These are phyloP conservation scores for Metarhizium robertsii DNA, from an alignment of 2,329 filamentous ascomycete genomes.

Conservation along the genomic window DNA sequence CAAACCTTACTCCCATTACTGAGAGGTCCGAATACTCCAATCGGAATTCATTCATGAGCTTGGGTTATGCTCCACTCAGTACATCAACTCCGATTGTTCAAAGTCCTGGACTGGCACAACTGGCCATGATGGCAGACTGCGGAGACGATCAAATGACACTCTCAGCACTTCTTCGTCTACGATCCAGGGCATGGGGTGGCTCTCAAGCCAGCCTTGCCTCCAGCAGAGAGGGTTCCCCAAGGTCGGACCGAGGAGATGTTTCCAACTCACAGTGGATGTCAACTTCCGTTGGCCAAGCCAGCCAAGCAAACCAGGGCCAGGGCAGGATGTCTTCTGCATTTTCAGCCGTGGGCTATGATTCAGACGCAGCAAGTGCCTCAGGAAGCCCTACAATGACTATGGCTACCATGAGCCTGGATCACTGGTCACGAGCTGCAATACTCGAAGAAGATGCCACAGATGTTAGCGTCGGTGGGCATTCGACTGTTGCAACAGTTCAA, in stretches of 20 bases:
- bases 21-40: conserved; percentile 95
- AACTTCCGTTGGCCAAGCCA: conserved; percentile 4
- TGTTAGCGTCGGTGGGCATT: neutral
- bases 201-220: conserved; percentile 64
- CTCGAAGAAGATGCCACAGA: neutral
- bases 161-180: conserved; percentile 60
- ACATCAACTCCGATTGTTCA: conserved; percentile 41
- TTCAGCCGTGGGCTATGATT: conserved; percentile 38
- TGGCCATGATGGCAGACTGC: conserved; percentile 54
- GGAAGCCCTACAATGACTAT: conserved; percentile 43
- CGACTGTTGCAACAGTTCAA: neutral
- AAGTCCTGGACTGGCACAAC: conserved; percentile 67
- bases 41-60: conserved; percentile 78
- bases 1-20: conserved; percentile 91
- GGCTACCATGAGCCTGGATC: conserved; percentile 19
- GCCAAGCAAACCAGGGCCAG: conserved; percentile 17
- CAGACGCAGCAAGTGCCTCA: conserved; percentile 34
- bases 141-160: conserved; percentile 63
- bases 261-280: conserved; percentile 1
- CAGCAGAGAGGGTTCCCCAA: conserved; percentile 40
- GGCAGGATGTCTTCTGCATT: conserved; percentile 40
- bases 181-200: conserved; percentile 70
- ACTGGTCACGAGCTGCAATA: neutral
- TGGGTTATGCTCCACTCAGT: conserved; percentile 33
- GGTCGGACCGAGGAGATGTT: conserved; percentile 38